Conservation (phyloP, 495 filamentous ascomycete genomes). For the Penicillium fimorum region DNA sequence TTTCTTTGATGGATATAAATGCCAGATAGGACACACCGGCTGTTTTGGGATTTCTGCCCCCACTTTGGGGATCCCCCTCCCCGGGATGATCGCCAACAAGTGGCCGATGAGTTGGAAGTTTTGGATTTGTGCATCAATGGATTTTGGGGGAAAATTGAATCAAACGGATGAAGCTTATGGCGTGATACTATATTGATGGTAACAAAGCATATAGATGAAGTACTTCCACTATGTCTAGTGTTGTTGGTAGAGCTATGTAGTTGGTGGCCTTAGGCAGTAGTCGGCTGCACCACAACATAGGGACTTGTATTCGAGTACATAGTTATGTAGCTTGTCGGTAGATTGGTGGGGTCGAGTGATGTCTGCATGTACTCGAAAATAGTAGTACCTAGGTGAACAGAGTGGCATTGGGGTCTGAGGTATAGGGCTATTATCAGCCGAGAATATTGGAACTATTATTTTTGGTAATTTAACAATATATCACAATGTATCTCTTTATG, state of each 20-base stretch:
- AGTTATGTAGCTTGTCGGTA: no score
- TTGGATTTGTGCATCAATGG: not conserved
- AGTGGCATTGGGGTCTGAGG: not conserved
- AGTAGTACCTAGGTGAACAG: not conserved
- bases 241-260: not conserved
- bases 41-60: not conserved
- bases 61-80: slow-evolving; percentile 3
- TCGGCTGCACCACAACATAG: not conserved
- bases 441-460: not conserved
- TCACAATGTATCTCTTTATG: not conserved
- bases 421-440: not conserved
- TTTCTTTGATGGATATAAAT: not conserved
- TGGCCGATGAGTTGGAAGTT: not conserved
- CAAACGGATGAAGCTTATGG: not conserved
- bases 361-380: not conserved
- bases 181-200: not conserved
- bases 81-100: not conserved
- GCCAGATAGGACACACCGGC: not conserved
- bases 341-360: not conserved
- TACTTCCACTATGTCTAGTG: not conserved
- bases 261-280: not conserved
- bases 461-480: not conserved
- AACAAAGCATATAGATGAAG: not conserved
- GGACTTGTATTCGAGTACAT: not conserved
- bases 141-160: not conserved